Percentiles rank a stretch among this genome's conserved stretches.
phyloP scores from a whole-genome alignment of 768 basidiomycete species.

The Naganishia antarctica region DNA sequence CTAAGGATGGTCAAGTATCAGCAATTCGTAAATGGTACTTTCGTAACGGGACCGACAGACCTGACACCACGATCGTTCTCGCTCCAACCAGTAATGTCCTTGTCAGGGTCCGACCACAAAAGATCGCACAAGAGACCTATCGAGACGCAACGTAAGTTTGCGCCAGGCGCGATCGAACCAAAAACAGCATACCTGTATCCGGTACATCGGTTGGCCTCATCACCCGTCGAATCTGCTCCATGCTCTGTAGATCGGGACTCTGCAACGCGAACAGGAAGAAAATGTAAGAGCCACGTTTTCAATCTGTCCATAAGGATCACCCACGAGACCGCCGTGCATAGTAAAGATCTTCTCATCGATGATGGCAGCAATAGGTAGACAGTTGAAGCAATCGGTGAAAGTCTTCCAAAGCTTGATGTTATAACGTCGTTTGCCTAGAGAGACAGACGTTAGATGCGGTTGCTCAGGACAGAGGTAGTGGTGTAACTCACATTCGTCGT shows the following conservation, averaged over 20 bases:
- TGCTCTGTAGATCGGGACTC: slow-evolving; percentile 94
- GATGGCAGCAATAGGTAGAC: slow-evolving; percentile 96
- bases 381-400: slow-evolving; percentile 99
- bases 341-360: slow-evolving; percentile 99
- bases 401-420: slow-evolving; percentile 99
- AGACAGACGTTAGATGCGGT: not conserved
- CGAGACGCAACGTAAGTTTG: not conserved
- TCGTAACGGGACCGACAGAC: not conserved
- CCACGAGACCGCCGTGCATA: slow-evolving; percentile 86
- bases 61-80: slow-evolving; percentile 99
- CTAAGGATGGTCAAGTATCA: not conserved
- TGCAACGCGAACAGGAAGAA: slow-evolving; percentile 25
- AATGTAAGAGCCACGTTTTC: no score
- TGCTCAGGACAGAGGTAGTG: not conserved
- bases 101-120: slow-evolving; percentile 98
- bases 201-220: slow-evolving; percentile 99
- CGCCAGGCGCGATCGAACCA: slow-evolving; percentile 56
- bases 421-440: slow-evolving; percentile 93
- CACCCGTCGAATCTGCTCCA: slow-evolving; percentile 99
- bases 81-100: slow-evolving; percentile 98
- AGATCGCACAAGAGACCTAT: slow-evolving; percentile 89
- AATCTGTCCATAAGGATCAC: no score
- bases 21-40: not conserved
- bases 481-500: slow-evolving; percentile 84
- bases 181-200: slow-evolving; percentile 58